phyloP scores from a whole-genome alignment of 2,329 filamentous ascomycete species.

The Diaporthe longicolla region DNA sequence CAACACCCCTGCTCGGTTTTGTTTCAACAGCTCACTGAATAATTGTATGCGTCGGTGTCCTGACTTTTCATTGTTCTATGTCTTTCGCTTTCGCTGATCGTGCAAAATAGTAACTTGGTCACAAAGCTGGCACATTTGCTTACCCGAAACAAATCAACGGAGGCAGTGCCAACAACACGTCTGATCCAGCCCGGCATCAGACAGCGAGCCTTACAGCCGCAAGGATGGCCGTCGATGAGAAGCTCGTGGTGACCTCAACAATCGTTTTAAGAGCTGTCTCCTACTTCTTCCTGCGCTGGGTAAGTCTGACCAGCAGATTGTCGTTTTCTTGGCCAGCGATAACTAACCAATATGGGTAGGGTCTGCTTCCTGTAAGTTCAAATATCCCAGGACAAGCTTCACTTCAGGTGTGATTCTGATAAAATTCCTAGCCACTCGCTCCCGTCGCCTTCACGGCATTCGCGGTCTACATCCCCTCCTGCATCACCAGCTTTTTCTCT shows the following conservation, averaged over 20 bases:
- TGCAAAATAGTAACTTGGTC: background rate
- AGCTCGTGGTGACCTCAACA: slow-evolving; percentile 60
- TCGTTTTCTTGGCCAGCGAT: background rate
- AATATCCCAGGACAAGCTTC: background rate
- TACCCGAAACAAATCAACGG: background rate
- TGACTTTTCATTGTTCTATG: background rate
- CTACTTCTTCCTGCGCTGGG: slow-evolving; percentile 75
- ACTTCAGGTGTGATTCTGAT: slow-evolving; percentile 23
- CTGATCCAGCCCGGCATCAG: background rate
- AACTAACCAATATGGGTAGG: slow-evolving; percentile 46
- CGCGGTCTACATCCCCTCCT: slow-evolving; percentile 75
- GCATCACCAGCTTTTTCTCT: slow-evolving; percentile 70
- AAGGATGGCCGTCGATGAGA: slow-evolving; percentile 52
- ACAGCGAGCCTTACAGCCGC: slow-evolving; percentile 1
- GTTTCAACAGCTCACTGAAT: slow-evolving; percentile 25
- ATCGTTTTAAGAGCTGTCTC: slow-evolving; percentile 63
- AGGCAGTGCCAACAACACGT: slow-evolving; percentile 1
- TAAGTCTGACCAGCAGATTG: slow-evolving; percentile 51
- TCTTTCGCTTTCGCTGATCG: background rate
- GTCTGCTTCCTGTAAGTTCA: slow-evolving; percentile 54
- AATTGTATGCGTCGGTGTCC: background rate
- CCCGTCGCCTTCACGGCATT: slow-evolving; percentile 71
- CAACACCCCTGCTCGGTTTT: slow-evolving; percentile 10
- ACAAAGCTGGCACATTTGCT: background rate
- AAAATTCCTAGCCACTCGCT: slow-evolving; percentile 44